Evolutionary conservation across 169 alveolate genomes (phyloP).

Genomic region (Blepharisma undulans): DNA sequence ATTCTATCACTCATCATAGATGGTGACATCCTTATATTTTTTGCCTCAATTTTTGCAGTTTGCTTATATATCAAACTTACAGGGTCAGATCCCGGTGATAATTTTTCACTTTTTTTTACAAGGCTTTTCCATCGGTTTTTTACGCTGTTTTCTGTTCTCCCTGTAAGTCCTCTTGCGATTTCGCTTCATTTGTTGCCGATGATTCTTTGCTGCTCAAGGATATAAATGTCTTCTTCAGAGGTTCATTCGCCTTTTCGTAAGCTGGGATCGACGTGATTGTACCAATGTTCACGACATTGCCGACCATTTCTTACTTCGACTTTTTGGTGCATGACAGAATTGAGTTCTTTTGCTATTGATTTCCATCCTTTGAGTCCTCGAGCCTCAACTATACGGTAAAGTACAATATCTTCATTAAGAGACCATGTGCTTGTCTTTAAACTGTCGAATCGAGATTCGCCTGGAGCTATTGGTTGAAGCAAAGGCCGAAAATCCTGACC

Average conservation of each 20-base stretch:
- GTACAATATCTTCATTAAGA: constrained; percentile 77
- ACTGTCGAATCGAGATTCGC: neutral
- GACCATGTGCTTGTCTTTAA: constrained; percentile 40
- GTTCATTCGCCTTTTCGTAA: constrained; percentile 80
- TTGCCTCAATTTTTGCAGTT: neutral
- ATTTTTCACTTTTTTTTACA: constrained; percentile 50
- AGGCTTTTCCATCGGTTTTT: constrained; percentile 79
- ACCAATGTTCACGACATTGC: constrained; percentile 89
- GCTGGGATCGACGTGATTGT: constrained; percentile 79
- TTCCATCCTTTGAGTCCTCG: constrained; percentile 86
- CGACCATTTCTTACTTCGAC: constrained; percentile 66
- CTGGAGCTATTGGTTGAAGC: neutral
- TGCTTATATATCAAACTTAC: neutral
- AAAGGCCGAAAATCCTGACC: constrained; percentile 11
- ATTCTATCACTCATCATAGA: neutral
- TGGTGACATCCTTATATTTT: neutral
- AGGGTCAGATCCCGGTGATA: neutral
- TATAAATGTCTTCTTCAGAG: constrained; percentile 73
- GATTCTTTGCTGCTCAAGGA: constrained; percentile 65
- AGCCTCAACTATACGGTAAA: constrained; percentile 70
- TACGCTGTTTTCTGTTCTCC: constrained; percentile 86
- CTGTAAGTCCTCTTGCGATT: constrained; percentile 77
- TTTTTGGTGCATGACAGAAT: constrained; percentile 57
- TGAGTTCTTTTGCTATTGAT: constrained; percentile 82
- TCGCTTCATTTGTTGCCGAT: constrained; percentile 86